Evolutionary conservation across 345 rosid species (phyloP).

Genomic region (Eucalyptus lansdowneana): DNA sequence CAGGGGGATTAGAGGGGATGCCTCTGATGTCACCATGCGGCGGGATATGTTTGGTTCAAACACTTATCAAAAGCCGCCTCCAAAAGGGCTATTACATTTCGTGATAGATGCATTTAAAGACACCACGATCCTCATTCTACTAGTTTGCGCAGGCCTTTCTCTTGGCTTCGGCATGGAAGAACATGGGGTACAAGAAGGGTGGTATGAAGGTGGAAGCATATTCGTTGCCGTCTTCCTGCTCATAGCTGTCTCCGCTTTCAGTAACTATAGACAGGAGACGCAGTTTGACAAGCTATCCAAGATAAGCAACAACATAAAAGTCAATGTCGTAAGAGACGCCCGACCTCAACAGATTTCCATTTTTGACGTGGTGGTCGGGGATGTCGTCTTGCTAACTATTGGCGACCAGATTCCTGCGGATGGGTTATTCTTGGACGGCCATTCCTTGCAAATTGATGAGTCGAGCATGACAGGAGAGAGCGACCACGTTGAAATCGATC

Average conservation of each 20-base stretch:
- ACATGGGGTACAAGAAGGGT: conserved; percentile 44
- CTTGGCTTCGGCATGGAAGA: conserved; percentile 54
- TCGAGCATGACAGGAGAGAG: conserved; percentile 69
- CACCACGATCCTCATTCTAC: conserved; percentile 37
- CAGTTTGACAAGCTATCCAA: conserved; percentile 49
- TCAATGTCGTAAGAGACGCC: conserved; percentile 38
- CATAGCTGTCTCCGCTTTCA: conserved; percentile 37
- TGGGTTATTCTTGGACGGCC: conserved; percentile 40
- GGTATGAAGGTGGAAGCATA: conserved; percentile 72
- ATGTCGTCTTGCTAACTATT: conserved; percentile 28
- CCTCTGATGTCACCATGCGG: conserved; percentile 15
- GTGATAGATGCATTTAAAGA: conserved; percentile 46
- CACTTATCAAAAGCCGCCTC: conserved; percentile 48
- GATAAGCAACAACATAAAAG: conserved; percentile 36
- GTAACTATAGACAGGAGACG: conserved; percentile 35
- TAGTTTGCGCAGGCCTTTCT: conserved; percentile 48
- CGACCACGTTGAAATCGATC: conserved; percentile 25
- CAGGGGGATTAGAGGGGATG: conserved; percentile 26
- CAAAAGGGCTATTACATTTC: conserved; percentile 30
- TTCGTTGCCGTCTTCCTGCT: conserved; percentile 45
- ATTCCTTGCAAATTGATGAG: conserved; percentile 34
- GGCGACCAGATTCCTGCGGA: conserved; percentile 71
- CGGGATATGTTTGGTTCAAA: conserved; percentile 46
- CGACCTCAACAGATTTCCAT: conserved; percentile 32
- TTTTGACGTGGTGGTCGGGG: conserved; percentile 67